Evolutionary conservation across 495 filamentous ascomycete species (phyloP).

Genomic region (Copromyces sp.): DNA sequence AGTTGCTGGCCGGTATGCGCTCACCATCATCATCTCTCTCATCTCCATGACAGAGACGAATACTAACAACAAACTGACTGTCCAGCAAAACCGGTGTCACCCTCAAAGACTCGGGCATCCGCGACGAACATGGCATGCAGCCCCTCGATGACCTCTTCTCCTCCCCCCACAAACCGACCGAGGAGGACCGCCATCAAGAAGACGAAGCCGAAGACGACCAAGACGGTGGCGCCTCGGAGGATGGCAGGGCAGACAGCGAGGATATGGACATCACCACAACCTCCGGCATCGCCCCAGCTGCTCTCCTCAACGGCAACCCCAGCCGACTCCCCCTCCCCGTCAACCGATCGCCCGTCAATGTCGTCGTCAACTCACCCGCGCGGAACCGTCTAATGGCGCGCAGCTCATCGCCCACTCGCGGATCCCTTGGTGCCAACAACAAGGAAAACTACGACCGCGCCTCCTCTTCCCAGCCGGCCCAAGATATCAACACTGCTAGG

Average conservation of each 20-base stretch:
- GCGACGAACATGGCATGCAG: constrained; percentile 90
- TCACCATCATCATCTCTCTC: neutral
- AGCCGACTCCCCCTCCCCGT: constrained; percentile 37
- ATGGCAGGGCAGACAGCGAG: constrained; percentile 22
- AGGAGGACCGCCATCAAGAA: constrained; percentile 5
- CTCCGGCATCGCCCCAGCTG: constrained; percentile 20
- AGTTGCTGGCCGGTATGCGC: constrained; percentile 37
- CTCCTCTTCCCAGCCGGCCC: constrained; percentile 13
- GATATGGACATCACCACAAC: constrained; percentile 34
- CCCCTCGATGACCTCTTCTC: constrained; percentile 78
- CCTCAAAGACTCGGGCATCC: constrained; percentile 64
- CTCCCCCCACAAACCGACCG: constrained; percentile 47
- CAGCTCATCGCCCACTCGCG: constrained; percentile 32
- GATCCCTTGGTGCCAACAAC: constrained; percentile 16
- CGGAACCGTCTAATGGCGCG: constrained; percentile 35
- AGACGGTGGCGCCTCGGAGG: constrained; percentile 8
- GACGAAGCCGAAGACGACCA: constrained; percentile 6
- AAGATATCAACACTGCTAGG: constrained; percentile 5
- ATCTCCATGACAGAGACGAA: neutral
- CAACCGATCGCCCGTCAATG: constrained; percentile 46
- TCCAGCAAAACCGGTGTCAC: constrained; percentile 71
- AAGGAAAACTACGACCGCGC: constrained; percentile 11
- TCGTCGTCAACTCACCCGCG: constrained; percentile 45
- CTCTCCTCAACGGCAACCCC: constrained; percentile 22
- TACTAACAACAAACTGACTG: neutral